Base-by-base conservation (phyloP, 2,329 filamentous ascomycete genomes). In the Davidsoniella australis region DNA sequence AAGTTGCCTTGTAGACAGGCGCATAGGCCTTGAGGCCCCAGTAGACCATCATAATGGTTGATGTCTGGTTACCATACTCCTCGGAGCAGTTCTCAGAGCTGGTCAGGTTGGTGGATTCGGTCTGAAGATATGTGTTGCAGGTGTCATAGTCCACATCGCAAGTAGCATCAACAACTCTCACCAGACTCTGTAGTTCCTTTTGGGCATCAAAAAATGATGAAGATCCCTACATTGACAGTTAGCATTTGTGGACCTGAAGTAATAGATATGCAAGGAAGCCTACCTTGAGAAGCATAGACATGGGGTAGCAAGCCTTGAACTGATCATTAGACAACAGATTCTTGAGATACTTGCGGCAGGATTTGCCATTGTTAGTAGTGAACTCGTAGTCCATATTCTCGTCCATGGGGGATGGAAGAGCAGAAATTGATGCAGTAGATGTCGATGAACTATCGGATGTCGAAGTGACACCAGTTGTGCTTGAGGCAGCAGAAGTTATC, bases 201-300 rank as follows among this genome's bases (percentile, higher is more conserved):
- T 81, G 73, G 16, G 80, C 80, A 50, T 85, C 69, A 68, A 96
- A 96, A 66, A 95, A 94, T 39, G 78, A 77, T 47, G 72, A 75
- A 8, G 89, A 95, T 54, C 83, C 86, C 78, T 94, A 61, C 14
- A 33, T 43, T 23, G 18, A 16, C 29, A 38, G 45, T 62, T 48
- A 63, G 56, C 52, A 36, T 36, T 24, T 37, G 10, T 1, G 17
- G 8, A 17, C 12, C 8, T 45, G 12, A 3, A 39, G 14, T 12
- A 26, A 39, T 12, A 23, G 7, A 17, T 12, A 36, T n/a, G n/a
- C 7, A 38, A 26, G 16, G 33, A 20, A 23, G n/a, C 47, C 60
- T 66, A 85, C 83, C 68, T 84, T 77, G 8, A 96, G 69, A 55
- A 96, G 74, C 57, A 94, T 70, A 1, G 88, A 94, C 51, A 95